Base-by-base conservation (phyloP, 1,284 basidiomycete genomes). In the Volvariella surrecta region DNA sequence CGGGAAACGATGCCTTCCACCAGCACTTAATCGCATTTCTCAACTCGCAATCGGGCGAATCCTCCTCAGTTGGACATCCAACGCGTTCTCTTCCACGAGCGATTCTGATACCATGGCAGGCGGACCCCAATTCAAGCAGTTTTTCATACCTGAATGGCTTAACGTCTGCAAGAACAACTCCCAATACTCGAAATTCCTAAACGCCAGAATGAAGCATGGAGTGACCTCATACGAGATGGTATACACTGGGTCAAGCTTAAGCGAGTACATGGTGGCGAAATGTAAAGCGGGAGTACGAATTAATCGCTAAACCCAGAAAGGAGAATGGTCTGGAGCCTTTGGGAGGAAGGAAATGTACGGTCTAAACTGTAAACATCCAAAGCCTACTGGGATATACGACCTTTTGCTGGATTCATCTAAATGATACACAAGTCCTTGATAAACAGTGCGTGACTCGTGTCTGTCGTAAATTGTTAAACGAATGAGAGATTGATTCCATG, bases 131-230 rank as follows among this genome's bases (percentile, higher is more conserved):
- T 58, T 58, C 44, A 75, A 81, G 49, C 56, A 58, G 9, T 82
- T 82, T 55, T 82, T 83, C 59, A 80, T 75, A 73, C 68, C 69
- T 1, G 76, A 80, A 54, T 82, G 79, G 80, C 62, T 82, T 2
- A 63, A 69, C 24, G 59, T 69, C 17, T 73, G 79, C 4, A 65
- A 62, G 49, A 59, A 61, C 65, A 77, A 49, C 56, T 80, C 1
- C 56, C 68, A 1, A 49, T 68, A 0, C 37, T 49, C 16, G 63
- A 74, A 45, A 78, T 82, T 40, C 64, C 67, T 28, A 43, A 45
- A 13, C 54, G 71, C 50, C 80, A 81, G 54, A 62, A 64, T 37
- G 44, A 57, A 4, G 79, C 76, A 4, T 82, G 79, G 80, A 59
- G 53, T 9, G 67, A 59, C 20, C 54, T 82, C 43, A 75, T 82